phyloP scores from a whole-genome alignment of 2,329 filamentous ascomycete species.

The Lecanoromycetidae sp. region DNA sequence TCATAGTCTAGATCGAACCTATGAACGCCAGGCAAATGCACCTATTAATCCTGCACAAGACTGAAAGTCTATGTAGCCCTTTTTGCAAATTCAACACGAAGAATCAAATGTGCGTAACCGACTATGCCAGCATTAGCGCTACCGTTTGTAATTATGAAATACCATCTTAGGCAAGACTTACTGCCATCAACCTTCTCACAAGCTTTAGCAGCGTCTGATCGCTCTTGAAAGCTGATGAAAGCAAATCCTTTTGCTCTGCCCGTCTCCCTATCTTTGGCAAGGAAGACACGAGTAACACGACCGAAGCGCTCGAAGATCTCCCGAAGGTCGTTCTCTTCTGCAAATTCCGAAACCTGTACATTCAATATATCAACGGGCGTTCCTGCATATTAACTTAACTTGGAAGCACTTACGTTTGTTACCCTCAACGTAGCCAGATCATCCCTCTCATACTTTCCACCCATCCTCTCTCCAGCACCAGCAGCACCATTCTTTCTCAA shows the following conservation, averaged over 20 bases:
- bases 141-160: not conserved
- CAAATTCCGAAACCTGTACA: conserved; percentile 78
- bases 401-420: conserved; percentile 65
- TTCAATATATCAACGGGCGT: conserved; percentile 1
- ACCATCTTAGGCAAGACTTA: conserved; percentile 29
- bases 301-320: conserved; percentile 98
- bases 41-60: no score
- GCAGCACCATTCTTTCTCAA: conserved; percentile 56
- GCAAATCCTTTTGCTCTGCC: conserved; percentile 96
- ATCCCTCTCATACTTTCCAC: conserved; percentile 89
- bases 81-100: conserved; percentile 42
- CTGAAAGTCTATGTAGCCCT: conserved; percentile 25
- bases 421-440: conserved; percentile 93
- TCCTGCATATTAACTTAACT: not conserved
- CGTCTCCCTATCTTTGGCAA: conserved; percentile 95
- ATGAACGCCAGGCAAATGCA: not conserved
- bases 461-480: conserved; percentile 65
- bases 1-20: not conserved
- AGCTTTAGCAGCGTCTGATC: conserved; percentile 77
- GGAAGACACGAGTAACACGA: conserved; percentile 90
- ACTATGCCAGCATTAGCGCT: conserved; percentile 27
- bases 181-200: conserved; percentile 97
- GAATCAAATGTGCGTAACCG: conserved; percentile 41
- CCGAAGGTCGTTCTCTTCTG: conserved; percentile 87
- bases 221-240: conserved; percentile 92